These are phyloP conservation scores for Chaetoceros muelleri DNA, from an alignment of 108 stramenopile genomes.

Conservation along the genomic window DNA sequence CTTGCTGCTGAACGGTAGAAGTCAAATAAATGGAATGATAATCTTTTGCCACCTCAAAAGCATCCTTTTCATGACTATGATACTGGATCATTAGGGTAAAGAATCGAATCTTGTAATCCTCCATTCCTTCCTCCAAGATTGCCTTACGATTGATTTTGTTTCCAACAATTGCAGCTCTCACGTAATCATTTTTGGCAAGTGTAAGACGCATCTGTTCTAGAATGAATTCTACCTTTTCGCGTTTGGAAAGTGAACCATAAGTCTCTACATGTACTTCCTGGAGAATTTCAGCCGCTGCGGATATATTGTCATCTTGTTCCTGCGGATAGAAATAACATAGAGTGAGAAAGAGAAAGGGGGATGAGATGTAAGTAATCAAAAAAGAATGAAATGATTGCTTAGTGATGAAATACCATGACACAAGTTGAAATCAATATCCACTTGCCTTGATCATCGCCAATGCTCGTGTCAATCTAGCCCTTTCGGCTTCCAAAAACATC, in stretches of 20 bases:
- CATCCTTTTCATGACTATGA: conserved; percentile 84
- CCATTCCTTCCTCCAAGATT: conserved; percentile 82
- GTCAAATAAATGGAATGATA: conserved; percentile 88
- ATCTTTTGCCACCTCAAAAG: conserved; percentile 85
- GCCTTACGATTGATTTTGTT: conserved; percentile 89
- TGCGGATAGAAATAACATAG: conserved; percentile 3
- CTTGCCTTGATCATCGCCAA: conserved; percentile 67
- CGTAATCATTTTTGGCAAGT: conserved; percentile 88
- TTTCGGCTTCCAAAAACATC: conserved; percentile 95
- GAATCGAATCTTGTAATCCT: conserved; percentile 84
- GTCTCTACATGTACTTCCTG: conserved; percentile 99
- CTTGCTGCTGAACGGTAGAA: conserved; percentile 32
- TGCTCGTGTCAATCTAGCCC: conserved; percentile 80
- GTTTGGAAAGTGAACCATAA: conserved; percentile 89
- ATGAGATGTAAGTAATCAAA: neutral
- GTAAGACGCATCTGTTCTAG: conserved; percentile 96
- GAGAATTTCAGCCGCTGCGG: conserved; percentile 78
- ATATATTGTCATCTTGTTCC: conserved; percentile 78
- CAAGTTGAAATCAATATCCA: conserved; percentile 4
- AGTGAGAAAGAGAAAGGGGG: conserved; percentile 1
- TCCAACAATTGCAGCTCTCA: conserved; percentile 90
- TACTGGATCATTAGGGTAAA: conserved; percentile 86
- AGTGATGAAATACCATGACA: neutral
- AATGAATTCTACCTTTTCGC: conserved; percentile 98
- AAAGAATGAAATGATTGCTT: neutral